Evolutionary conservation across 2,329 filamentous ascomycete species (phyloP).

Genomic region (Keithomyces neogunnii): DNA sequence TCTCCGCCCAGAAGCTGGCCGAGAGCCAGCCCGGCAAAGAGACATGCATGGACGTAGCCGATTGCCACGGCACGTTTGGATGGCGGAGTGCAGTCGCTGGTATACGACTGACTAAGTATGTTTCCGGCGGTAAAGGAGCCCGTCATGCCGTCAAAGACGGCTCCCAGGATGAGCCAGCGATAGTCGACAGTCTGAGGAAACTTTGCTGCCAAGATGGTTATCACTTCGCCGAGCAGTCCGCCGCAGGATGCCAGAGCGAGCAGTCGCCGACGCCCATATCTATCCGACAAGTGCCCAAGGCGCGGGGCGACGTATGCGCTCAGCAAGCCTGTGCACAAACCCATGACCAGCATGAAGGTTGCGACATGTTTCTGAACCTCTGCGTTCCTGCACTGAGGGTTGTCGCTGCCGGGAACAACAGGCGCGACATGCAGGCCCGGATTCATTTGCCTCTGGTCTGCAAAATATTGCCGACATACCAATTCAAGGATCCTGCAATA

Average conservation of each 20-base stretch:
- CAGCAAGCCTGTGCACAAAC: slow-evolving; percentile 64
- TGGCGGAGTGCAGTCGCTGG: slow-evolving; percentile 78
- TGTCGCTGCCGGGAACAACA: slow-evolving; percentile 57
- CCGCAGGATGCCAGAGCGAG: slow-evolving; percentile 67
- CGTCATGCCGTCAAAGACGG: slow-evolving; percentile 70
- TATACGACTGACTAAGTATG: slow-evolving; percentile 73
- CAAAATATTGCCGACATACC: slow-evolving; percentile 75
- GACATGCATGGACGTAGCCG: slow-evolving; percentile 79
- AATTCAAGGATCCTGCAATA: slow-evolving; percentile 59
- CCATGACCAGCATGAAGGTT: slow-evolving; percentile 69
- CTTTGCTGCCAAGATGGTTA: slow-evolving; percentile 70
- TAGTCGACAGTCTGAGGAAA: slow-evolving; percentile 67
- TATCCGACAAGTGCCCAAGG: slow-evolving; percentile 77
- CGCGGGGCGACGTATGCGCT: slow-evolving; percentile 77
- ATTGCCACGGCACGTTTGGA: slow-evolving; percentile 74
- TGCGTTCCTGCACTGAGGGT: slow-evolving; percentile 71
- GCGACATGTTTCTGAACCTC: slow-evolving; percentile 72
- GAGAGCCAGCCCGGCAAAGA: slow-evolving; percentile 82
- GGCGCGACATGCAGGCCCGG: slow-evolving; percentile 39
- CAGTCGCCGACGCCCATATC: slow-evolving; percentile 69
- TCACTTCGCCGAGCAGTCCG: slow-evolving; percentile 63
- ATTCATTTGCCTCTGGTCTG: slow-evolving; percentile 52
- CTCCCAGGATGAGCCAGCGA: slow-evolving; percentile 69
- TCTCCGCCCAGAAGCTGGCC: slow-evolving; percentile 77
- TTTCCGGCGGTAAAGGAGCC: slow-evolving; percentile 84